Conservation (phyloP, 768 basidiomycete species). For the Suillus fuscotomentosus region DNA sequence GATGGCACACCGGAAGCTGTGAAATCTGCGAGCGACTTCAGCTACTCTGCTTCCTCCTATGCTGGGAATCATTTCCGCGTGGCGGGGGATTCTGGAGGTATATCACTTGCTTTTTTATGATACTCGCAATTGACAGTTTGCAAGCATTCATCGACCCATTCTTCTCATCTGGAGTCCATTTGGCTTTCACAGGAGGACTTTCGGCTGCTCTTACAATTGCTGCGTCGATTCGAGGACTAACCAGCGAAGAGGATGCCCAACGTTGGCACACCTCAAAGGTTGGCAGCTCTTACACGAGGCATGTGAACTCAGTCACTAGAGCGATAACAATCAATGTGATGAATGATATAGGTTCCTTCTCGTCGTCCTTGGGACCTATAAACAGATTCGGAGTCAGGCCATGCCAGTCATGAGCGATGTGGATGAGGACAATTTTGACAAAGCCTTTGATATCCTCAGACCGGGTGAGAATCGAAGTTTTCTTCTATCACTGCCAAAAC, state of each 20-base stretch:
- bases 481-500: not conserved
- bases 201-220: conserved; percentile 57
- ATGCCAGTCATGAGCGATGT: conserved; percentile 58
- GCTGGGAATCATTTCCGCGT: conserved; percentile 53
- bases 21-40: conserved; percentile 41
- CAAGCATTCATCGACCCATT: conserved; percentile 65
- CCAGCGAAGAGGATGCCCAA: conserved; percentile 44
- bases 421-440: conserved; percentile 67
- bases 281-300: conserved; percentile 59
- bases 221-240: conserved; percentile 51
- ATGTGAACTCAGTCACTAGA: not conserved
- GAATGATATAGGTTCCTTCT: conserved; percentile 46
- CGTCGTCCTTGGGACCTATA: conserved; percentile 72
- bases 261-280: conserved; percentile 58
- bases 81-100: conserved; percentile 59
- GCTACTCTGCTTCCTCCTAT: conserved; percentile 55
- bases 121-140: not conserved
- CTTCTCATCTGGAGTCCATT: conserved; percentile 62
- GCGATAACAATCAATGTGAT: not conserved
- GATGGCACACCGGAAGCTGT: conserved; percentile 9
- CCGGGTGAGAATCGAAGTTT: conserved; percentile 42
- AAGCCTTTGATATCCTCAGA: conserved; percentile 60
- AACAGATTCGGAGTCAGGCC: conserved; percentile 63
- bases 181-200: conserved; percentile 58
- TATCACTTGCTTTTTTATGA: not conserved